These are phyloP conservation scores for Leptomonas pyrrhocoris DNA, from an alignment of 208 protist species.

Conservation along the genomic window DNA sequence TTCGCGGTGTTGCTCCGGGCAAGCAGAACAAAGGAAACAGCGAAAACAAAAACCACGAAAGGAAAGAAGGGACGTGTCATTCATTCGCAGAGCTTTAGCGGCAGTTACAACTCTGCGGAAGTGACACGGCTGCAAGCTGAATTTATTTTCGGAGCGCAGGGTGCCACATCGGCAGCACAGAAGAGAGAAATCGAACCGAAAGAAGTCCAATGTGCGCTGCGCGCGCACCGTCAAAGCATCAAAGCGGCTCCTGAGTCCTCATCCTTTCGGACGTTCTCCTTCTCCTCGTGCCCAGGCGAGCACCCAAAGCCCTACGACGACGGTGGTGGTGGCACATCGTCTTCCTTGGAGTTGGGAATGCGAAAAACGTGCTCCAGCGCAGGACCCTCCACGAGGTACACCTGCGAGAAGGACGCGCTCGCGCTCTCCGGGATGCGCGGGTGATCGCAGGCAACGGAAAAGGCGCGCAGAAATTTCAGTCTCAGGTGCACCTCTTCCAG, in stretches of 20 bases:
- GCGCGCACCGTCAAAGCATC: too few relatives aligned
- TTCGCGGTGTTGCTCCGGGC: neutral
- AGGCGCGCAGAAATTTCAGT: constrained; percentile 60
- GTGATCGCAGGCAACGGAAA: constrained; percentile 72
- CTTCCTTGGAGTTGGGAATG: constrained; percentile 9
- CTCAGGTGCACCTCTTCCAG: constrained; percentile 51
- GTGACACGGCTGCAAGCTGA: too few relatives aligned
- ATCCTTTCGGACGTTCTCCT: too few relatives aligned
- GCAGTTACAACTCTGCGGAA: too few relatives aligned
- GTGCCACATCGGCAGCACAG: too few relatives aligned
- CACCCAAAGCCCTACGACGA: constrained; percentile 3
- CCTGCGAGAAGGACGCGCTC: constrained; percentile 58
- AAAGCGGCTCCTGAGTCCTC: too few relatives aligned
- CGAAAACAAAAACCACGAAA: neutral
- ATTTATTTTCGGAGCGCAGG: too few relatives aligned
- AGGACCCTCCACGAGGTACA: constrained; percentile 64
- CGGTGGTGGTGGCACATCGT: neutral
- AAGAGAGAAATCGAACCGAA: too few relatives aligned
- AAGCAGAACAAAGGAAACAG: neutral
- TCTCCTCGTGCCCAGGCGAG: neutral
- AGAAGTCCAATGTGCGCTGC: too few relatives aligned
- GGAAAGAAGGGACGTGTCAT: constrained; percentile 6
- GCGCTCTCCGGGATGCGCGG: constrained; percentile 63
- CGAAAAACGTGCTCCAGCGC: constrained; percentile 39
- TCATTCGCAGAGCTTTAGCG: neutral